These are phyloP conservation scores for Yamadazyma songkhlaensis DNA, from an alignment of 1,139 yeast genomes.

Conservation along the genomic window DNA sequence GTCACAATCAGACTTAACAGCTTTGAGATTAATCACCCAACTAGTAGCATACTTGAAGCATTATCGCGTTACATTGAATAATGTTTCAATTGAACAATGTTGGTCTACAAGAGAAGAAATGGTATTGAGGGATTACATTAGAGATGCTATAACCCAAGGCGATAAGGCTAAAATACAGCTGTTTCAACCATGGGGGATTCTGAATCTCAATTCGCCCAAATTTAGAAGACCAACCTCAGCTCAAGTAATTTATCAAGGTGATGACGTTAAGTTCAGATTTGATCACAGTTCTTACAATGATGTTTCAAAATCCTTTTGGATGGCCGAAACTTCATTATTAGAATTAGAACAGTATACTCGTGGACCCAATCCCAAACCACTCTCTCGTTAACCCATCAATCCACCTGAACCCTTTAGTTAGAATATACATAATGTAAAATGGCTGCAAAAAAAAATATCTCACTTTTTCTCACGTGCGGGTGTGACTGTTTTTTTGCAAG, in stretches of 20 bases:
- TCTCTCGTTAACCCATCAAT: no score
- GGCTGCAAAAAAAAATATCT: slow-evolving; percentile 1
- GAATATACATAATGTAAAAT: no score
- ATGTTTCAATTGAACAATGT: slow-evolving; percentile 24
- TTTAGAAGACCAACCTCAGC: slow-evolving; percentile 12
- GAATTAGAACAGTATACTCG: slow-evolving; percentile 32
- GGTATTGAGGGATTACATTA: slow-evolving; percentile 15
- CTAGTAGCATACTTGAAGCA: slow-evolving; percentile 11
- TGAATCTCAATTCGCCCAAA: slow-evolving; percentile 23
- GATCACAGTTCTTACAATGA: neutral
- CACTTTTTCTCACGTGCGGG: slow-evolving; percentile 18
- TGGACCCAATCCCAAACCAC: slow-evolving; percentile 11
- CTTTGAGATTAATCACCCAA: slow-evolving; percentile 20
- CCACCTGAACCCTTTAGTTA: no score
- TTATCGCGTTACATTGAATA: slow-evolving; percentile 2
- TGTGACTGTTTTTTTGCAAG: slow-evolving; percentile 22
- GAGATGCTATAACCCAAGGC: slow-evolving; percentile 4
- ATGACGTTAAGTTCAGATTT: neutral
- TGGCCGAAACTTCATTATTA: slow-evolving; percentile 24
- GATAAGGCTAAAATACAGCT: slow-evolving; percentile 8
- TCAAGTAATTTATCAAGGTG: slow-evolving; percentile 13
- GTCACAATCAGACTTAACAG: slow-evolving; percentile 26
- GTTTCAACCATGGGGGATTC: slow-evolving; percentile 18
- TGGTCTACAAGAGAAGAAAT: slow-evolving; percentile 35
- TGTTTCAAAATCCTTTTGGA: slow-evolving; percentile 21